These are phyloP conservation scores for Suhomyces yuchorum DNA, from an alignment of 1,139 yeast species.

Conservation along the genomic window DNA sequence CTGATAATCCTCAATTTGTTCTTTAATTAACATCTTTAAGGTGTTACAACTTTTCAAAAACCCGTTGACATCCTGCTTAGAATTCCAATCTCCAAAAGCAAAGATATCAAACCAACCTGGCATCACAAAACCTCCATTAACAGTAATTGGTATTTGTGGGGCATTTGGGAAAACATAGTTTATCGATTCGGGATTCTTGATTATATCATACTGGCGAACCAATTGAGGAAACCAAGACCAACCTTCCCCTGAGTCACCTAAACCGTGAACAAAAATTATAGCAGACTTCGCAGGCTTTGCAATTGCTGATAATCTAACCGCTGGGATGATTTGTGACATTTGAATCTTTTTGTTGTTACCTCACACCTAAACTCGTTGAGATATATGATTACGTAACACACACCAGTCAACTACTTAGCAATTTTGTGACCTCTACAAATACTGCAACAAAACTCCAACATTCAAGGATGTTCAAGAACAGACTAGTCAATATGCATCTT, in stretches of 20 bases:
- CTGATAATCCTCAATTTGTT: constrained; percentile 60
- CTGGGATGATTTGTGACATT: constrained; percentile 22
- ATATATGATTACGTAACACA: not conserved
- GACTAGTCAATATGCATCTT: no score
- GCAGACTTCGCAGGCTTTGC: constrained; percentile 52
- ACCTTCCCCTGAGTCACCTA: constrained; percentile 89
- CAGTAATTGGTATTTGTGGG: constrained; percentile 68
- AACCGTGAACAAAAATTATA: constrained; percentile 81
- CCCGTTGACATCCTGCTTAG: constrained; percentile 64
- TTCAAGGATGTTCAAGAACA: no score
- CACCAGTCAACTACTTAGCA: no score
- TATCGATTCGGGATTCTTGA: constrained; percentile 56
- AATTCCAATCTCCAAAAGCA: constrained; percentile 51
- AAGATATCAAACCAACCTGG: constrained; percentile 89
- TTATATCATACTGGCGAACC: constrained; percentile 41
- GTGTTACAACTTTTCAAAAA: constrained; percentile 57
- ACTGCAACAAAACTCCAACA: no score
- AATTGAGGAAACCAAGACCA: constrained; percentile 77
- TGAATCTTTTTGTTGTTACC: not conserved
- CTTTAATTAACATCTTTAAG: constrained; percentile 56
- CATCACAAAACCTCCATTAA: constrained; percentile 66
- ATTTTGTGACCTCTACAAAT: no score
- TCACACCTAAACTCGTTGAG: not conserved
- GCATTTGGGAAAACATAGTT: constrained; percentile 90
- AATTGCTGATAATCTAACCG: constrained; percentile 48